Evolutionary conservation across 805 yeast genomes (phyloP), one percentile per base, ranked within the genome.

Genomic region (Candida ficus): DNA sequence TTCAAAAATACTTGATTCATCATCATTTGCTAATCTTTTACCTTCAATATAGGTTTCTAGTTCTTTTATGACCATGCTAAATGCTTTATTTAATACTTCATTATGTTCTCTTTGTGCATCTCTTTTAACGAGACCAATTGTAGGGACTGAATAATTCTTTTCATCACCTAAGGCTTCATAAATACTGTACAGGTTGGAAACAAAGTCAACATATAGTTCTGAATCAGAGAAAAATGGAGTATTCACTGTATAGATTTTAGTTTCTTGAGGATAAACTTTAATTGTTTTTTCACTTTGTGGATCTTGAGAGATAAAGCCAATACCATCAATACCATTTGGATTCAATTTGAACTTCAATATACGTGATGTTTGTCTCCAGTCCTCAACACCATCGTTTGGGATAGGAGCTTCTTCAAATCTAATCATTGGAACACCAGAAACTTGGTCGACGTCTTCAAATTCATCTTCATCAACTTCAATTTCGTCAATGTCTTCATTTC

Each of bases 101-200:
- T 54, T 55, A 38, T 72, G 74, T 34, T 67, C 59, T 12, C 58
- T 53, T 27, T 51, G 55, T 6, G 58, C 59, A 33, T 53, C 49
- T 23, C 61, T 49, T 50, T 57, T 66, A 38, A 60, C 59, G 6
- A 67, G 51, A 14, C 73, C 73, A 22, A 67, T 60, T 0, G 68
- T 62, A 11, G 68, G 69, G 3, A 61, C 59, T 17, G 68, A 61
- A 47, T 65, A 73, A 21, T 61, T 47, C 37, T 64, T 63, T 42
- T 71, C 66, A n/a, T 66, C 63, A 14, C 76, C 70, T 20, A 75
- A 48, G 2, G 67, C 62, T 47, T 78, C 79, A 46, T 80, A 71
- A 3, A 71, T 63, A 45, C 75, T 74, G 57, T 73, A 83, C 12
- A 76, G 50, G 9, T 66, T 56, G 22, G 71, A 70, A 29, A 78